Base-by-base conservation (phyloP, 352 stramenopile genomes). In the Pythium rishiriense region DNA sequence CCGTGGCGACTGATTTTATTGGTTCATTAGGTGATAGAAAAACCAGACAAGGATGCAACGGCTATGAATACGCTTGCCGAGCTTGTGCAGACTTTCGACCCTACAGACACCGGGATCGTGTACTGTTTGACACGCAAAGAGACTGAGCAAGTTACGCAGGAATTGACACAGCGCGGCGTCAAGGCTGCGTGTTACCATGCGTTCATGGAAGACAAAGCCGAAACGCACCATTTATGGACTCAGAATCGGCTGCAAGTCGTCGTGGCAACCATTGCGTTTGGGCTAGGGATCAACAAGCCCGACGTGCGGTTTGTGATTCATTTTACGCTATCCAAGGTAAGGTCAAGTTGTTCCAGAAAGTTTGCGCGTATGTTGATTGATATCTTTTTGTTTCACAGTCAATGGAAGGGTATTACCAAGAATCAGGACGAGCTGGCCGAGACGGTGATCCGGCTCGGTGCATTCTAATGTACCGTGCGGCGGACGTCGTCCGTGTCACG, bases 371-470 rank as follows among this genome's bases (percentile, higher is more conserved):
- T 3, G n/a, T 50, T 50, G 5, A 28, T 9, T 10, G 11, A 26
- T 15, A 7, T 3, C 2, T 26, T 47, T 8, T 21, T 19, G 21
- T 64, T 43, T n/a, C n/a, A 4, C 21, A 88, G 78, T 97, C 87
- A 10, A 73, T 99, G 39, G 97, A 99, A 78, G 96, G 90, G 0
- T 99, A 99, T 67, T 99, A 98, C 66, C 97, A 99, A 76, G 96
- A 99, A 77, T 96, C 87, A 15, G 97, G 97, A 8, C 79, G 97
- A 48, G 97, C 93, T 42, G 97, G 97, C 41, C 83, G 97, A 31
- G 97, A 99, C 75, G 97, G 97, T 9, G 69, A 93, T 1, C 66
- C 88, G 14, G 76, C 86, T 8, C 76, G 88, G n/a, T 98, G 93
- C 65, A 73, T 97, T 10, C 61, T 98, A 26, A 86, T 96, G 70